phyloP scores from a whole-genome alignment of 2,329 filamentous ascomycete species.

The Fonsecaea multimorphosa region DNA sequence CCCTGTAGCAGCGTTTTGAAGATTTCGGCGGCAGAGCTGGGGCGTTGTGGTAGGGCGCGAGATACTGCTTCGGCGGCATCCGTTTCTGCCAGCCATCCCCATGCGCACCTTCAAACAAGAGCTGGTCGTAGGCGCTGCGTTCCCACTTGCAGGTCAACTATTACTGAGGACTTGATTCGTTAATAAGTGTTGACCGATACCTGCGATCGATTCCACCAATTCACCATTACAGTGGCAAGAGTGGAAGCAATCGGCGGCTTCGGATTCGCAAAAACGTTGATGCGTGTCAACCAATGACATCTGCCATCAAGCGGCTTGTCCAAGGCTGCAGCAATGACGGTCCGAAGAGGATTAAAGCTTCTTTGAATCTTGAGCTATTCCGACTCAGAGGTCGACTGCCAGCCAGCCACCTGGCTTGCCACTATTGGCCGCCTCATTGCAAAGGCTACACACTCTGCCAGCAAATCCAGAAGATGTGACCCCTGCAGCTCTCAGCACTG shows the following conservation, averaged over 20 bases:
- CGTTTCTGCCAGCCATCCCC: background rate
- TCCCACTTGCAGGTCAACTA: too few relatives aligned
- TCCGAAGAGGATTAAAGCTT: background rate
- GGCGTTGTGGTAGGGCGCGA: background rate
- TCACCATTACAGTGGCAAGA: too few relatives aligned
- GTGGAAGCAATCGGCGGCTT: background rate
- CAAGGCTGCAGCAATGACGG: background rate
- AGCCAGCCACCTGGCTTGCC: slow-evolving; percentile 29
- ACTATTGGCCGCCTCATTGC: slow-evolving; percentile 32
- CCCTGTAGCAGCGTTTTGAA: background rate
- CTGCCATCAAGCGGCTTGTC: background rate
- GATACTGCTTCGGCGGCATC: background rate
- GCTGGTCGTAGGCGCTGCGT: too few relatives aligned
- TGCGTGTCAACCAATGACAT: background rate
- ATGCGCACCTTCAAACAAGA: too few relatives aligned
- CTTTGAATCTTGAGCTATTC: background rate
- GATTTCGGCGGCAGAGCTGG: background rate
- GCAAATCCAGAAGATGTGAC: slow-evolving; percentile 17
- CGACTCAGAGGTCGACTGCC: slow-evolving; percentile 24
- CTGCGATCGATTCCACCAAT: background rate
- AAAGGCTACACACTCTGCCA: slow-evolving; percentile 5
- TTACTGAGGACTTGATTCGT: background rate
- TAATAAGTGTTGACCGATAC: background rate
- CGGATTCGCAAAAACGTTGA: background rate
- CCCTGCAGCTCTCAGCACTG: slow-evolving; percentile 13